A percentile compares a stretch with the other conserved stretches of the same genome.
These are phyloP conservation scores for Talaromyces marneffei DNA, from an alignment of 2,329 filamentous ascomycete species.

Conservation along the genomic window DNA sequence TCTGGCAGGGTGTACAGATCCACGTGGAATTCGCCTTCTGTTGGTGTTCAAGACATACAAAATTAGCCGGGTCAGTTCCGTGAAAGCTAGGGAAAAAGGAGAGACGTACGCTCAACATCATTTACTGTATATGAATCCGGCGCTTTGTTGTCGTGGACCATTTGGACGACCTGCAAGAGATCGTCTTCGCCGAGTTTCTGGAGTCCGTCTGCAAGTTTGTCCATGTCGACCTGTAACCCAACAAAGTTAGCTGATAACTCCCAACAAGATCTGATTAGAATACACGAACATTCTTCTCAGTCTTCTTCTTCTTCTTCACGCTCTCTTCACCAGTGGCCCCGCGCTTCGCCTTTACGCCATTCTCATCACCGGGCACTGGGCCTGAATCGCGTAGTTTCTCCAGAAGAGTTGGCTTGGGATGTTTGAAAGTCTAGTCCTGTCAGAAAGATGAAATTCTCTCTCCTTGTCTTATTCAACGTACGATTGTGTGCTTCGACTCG, in stretches of 20 bases:
- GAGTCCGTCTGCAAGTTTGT: slow-evolving; percentile 90
- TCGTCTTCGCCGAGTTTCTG: slow-evolving; percentile 90
- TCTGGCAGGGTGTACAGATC: slow-evolving; percentile 97
- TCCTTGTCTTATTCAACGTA: slow-evolving; percentile 34
- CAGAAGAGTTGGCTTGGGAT: slow-evolving; percentile 81
- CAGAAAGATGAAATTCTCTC: neutral
- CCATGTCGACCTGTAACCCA: slow-evolving; percentile 66
- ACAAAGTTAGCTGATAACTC: neutral
- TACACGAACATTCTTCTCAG: slow-evolving; percentile 51
- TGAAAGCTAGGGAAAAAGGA: neutral
- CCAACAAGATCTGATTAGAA: neutral
- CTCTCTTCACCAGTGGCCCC: slow-evolving; percentile 52
- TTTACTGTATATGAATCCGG: slow-evolving; percentile 95
- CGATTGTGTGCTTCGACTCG: slow-evolving; percentile 72
- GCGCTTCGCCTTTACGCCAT: slow-evolving; percentile 58
- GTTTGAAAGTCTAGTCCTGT: slow-evolving; percentile 65
- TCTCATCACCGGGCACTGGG: slow-evolving; percentile 68
- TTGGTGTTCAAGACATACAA: neutral
- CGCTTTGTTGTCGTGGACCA: slow-evolving; percentile 96
- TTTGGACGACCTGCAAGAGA: slow-evolving; percentile 86
- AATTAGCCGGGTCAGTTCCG: neutral
- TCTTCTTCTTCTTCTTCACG: slow-evolving; percentile 71
- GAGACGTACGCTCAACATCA: slow-evolving; percentile 77
- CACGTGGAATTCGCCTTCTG: slow-evolving; percentile 95
- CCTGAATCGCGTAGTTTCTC: slow-evolving; percentile 76